phyloP scores from a whole-genome alignment of 257 asterid genomes.

The Nyctanthes arbortristis region DNA sequence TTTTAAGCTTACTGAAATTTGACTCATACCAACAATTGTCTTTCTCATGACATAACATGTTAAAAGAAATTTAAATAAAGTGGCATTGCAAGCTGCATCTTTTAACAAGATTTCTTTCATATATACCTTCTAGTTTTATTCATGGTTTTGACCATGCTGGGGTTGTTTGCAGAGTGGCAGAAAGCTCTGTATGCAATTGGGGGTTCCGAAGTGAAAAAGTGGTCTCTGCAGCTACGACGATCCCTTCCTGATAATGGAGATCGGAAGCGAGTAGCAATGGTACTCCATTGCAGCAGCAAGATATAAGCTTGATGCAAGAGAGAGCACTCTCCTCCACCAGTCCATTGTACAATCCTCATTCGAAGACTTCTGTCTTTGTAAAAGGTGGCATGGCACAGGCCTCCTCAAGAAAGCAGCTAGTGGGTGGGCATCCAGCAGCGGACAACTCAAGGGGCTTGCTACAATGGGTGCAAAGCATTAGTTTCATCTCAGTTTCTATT shows the following conservation, averaged over 20 bases:
- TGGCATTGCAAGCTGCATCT: background rate
- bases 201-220: slow-evolving; percentile 93
- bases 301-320: slow-evolving; percentile 78
- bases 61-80: slow-evolving; percentile 19
- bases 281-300: slow-evolving; percentile 81
- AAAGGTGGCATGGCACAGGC: slow-evolving; percentile 85
- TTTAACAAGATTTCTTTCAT: slow-evolving; percentile 12
- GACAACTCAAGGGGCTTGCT: slow-evolving; percentile 89
- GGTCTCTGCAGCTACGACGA: slow-evolving; percentile 95
- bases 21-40: background rate
- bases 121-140: slow-evolving; percentile 14
- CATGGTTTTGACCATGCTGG: slow-evolving; percentile 15
- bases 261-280: slow-evolving; percentile 85
- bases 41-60: slow-evolving; percentile 3
- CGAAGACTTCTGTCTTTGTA: slow-evolving; percentile 73
- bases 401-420: slow-evolving; percentile 77
- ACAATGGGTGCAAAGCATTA: slow-evolving; percentile 97
- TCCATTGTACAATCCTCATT: slow-evolving; percentile 70
- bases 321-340: slow-evolving; percentile 68
- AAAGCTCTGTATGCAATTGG: slow-evolving; percentile 93
- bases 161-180: slow-evolving; percentile 84
- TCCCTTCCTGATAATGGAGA: slow-evolving; percentile 78
- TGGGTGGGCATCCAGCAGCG: slow-evolving; percentile 65
- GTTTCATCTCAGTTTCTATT: slow-evolving; percentile 80
- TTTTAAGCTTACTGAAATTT: background rate